Conservation (phyloP, 2,329 filamentous ascomycete species). For the Colletotrichum phormii region DNA sequence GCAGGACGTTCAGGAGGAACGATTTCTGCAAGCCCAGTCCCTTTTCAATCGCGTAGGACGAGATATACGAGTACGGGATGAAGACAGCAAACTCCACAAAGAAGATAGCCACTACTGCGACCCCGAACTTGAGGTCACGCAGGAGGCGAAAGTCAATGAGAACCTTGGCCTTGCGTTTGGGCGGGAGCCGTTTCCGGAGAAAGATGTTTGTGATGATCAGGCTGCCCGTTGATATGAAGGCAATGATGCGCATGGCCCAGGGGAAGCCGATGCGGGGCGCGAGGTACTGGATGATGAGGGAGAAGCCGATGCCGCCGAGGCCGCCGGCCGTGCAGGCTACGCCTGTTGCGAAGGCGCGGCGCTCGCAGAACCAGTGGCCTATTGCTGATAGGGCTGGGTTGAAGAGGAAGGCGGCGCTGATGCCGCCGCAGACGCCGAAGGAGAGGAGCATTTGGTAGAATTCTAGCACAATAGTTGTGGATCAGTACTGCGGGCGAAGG, state of each 20-base stretch:
- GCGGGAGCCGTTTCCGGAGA: background rate
- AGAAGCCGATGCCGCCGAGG: conserved; percentile 67
- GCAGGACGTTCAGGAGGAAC: background rate
- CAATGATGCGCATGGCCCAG: conserved; percentile 47
- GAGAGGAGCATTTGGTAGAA: conserved; percentile 80
- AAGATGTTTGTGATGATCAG: background rate
- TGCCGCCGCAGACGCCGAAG: conserved; percentile 73
- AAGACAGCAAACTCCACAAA: background rate
- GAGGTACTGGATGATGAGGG: conserved; percentile 44
- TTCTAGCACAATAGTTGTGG: no score
- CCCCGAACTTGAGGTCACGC: background rate
- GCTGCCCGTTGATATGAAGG: conserved; percentile 40
- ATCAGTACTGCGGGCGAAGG: no score
- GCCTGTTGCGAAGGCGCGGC: conserved; percentile 76
- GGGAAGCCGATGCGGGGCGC: conserved; percentile 44
- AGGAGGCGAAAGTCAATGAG: background rate
- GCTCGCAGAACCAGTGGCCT: conserved; percentile 75
- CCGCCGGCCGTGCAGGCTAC: conserved; percentile 74
- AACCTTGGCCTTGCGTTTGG: background rate
- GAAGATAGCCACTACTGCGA: background rate
- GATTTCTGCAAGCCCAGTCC: background rate
- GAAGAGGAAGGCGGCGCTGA: conserved; percentile 75
- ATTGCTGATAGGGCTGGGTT: conserved; percentile 75
- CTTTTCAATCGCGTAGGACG: background rate
- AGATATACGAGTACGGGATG: background rate